phyloP scores from a whole-genome alignment of 345 rosid species.

The Gossypium rotundifolium region DNA sequence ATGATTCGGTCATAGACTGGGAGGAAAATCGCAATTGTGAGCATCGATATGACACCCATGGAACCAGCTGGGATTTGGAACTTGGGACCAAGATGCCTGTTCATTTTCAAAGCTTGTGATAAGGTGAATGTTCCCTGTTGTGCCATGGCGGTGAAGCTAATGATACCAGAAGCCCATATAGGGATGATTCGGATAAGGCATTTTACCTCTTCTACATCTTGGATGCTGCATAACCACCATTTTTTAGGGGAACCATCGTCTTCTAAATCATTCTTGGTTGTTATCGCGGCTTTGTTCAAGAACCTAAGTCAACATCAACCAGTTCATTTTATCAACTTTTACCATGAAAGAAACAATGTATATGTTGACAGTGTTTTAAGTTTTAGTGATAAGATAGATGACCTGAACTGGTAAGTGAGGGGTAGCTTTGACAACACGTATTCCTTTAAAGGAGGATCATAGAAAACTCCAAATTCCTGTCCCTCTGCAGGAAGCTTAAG shows the following conservation, averaged over 20 bases:
- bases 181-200: slow-evolving; percentile 49
- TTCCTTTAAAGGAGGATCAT: slow-evolving; percentile 48
- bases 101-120: slow-evolving; percentile 51
- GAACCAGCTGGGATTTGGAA: slow-evolving; percentile 60
- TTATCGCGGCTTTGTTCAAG: slow-evolving; percentile 60
- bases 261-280: slow-evolving; percentile 39
- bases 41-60: slow-evolving; percentile 28
- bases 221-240: slow-evolving; percentile 59
- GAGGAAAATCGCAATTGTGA: slow-evolving; percentile 53
- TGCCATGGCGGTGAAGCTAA: slow-evolving; percentile 31
- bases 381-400: background rate
- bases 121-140: slow-evolving; percentile 44
- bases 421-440: slow-evolving; percentile 39
- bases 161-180: slow-evolving; percentile 49
- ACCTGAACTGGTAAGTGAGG: slow-evolving; percentile 63
- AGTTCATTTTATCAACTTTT: background rate
- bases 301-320: slow-evolving; percentile 29
- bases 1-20: slow-evolving; percentile 52
- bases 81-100: slow-evolving; percentile 49
- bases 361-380: background rate
- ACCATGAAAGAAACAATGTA: background rate
- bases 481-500: slow-evolving; percentile 29
- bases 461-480: slow-evolving; percentile 18
- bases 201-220: slow-evolving; percentile 65
- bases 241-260: slow-evolving; percentile 33